Conservation (phyloP, 495 filamentous ascomycete species). For the Daldinia bambusicola region DNA sequence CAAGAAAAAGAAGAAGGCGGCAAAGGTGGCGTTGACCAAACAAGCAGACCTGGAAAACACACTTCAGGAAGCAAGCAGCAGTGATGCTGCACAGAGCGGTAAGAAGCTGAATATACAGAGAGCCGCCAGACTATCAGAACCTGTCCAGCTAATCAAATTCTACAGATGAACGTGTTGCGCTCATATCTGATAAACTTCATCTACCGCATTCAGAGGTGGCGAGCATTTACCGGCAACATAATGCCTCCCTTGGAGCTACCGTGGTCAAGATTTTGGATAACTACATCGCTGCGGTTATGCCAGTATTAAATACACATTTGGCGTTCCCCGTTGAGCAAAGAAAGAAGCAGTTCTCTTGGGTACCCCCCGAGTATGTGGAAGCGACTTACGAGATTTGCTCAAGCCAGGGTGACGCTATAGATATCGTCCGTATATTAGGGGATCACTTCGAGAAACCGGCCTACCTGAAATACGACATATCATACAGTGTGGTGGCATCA, state of each 20-base stretch:
- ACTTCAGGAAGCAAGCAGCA: slow-evolving; percentile 18
- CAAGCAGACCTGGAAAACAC: slow-evolving; percentile 15
- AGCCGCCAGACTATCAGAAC: background rate
- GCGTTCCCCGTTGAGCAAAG: slow-evolving; percentile 16
- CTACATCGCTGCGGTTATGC: slow-evolving; percentile 30
- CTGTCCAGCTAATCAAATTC: slow-evolving; percentile 12
- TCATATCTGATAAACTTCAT: slow-evolving; percentile 41
- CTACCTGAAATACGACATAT: slow-evolving; percentile 43
- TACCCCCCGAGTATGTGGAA: slow-evolving; percentile 36
- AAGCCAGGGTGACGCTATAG: slow-evolving; percentile 22
- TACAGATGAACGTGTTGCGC: slow-evolving; percentile 36
- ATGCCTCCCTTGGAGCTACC: slow-evolving; percentile 40
- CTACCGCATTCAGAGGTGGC: slow-evolving; percentile 37
- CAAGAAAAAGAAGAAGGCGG: slow-evolving; percentile 36
- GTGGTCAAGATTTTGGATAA: slow-evolving; percentile 42
- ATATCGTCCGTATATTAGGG: slow-evolving; percentile 38
- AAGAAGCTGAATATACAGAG: slow-evolving; percentile 2
- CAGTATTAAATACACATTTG: slow-evolving; percentile 2
- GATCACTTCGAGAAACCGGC: slow-evolving; percentile 43
- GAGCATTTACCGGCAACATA: slow-evolving; percentile 37
- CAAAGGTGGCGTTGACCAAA: slow-evolving; percentile 14
- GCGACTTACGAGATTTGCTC: slow-evolving; percentile 33
- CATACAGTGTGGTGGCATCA: slow-evolving; percentile 43
- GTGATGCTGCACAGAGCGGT: slow-evolving; percentile 30
- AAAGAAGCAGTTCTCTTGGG: slow-evolving; percentile 29